Conservation (phyloP, 176 grass and related monocot genomes). For the Puya raimondii region DNA sequence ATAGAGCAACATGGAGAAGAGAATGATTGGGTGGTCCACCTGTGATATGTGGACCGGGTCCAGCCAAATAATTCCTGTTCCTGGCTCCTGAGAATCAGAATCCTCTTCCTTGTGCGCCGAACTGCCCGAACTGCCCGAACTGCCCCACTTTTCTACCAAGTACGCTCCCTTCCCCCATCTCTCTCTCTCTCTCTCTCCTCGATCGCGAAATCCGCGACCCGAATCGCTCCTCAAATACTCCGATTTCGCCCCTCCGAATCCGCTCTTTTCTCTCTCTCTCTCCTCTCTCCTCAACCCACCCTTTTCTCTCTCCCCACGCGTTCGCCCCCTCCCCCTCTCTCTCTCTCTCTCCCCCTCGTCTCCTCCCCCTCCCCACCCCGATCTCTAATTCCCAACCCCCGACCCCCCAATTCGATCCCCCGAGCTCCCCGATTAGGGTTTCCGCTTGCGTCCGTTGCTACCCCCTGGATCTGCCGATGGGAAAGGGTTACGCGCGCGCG, state of each 20-base stretch:
- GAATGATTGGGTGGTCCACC: too few species aligned
- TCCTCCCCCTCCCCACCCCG: not conserved
- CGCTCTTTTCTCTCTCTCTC: slow-evolving; percentile 17
- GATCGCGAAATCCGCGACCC: slow-evolving; percentile 25
- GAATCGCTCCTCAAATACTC: not conserved
- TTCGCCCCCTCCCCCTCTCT: not conserved
- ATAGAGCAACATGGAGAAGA: too few species aligned
- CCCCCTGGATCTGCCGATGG: not conserved
- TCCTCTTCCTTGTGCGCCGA: not conserved
- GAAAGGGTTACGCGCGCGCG: not conserved
- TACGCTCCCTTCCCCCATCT: slow-evolving; percentile 15
- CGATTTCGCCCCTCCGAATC: not conserved
- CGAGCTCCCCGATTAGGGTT: not conserved
- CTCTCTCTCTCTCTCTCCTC: slow-evolving; percentile 27
- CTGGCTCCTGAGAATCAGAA: too few species aligned
- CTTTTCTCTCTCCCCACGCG: slow-evolving; percentile 6
- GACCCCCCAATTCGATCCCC: not conserved
- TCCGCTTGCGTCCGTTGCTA: not conserved
- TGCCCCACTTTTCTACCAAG: slow-evolving; percentile 28
- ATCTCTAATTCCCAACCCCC: slow-evolving; percentile 23
- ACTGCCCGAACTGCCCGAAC: slow-evolving; percentile 18
- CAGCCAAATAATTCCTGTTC: too few species aligned
- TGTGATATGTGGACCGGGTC: too few species aligned
- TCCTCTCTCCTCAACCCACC: slow-evolving; percentile 11
- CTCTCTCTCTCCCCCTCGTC: slow-evolving; percentile 2